Percentiles rank a stretch among this genome's conserved stretches.
phyloP scores from a whole-genome alignment of 2,329 filamentous ascomycete species.

The Nannizziopsis arthrosporioides region DNA sequence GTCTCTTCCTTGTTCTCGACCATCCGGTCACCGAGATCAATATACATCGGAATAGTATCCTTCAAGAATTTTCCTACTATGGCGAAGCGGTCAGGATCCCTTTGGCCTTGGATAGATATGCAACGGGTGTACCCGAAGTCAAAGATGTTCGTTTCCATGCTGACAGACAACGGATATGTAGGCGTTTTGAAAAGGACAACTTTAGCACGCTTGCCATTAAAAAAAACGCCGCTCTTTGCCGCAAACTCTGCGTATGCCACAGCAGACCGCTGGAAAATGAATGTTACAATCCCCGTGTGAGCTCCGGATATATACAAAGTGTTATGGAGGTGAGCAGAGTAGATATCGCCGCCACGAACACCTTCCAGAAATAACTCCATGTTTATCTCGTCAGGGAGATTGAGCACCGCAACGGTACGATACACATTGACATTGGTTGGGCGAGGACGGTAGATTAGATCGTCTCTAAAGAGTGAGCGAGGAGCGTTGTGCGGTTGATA shows the following conservation, averaged over 20 bases:
- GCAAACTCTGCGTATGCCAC: conserved; percentile 17
- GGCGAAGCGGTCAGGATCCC: conserved; percentile 10
- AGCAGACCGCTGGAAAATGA: conserved; percentile 21
- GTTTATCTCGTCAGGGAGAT: conserved; percentile 18
- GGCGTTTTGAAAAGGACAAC: conserved; percentile 21
- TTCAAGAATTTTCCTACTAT: conserved; percentile 11
- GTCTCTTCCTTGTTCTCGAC: conserved; percentile 13
- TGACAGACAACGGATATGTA: conserved; percentile 22
- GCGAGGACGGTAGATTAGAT: conserved; percentile 23
- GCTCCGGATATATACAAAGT: conserved; percentile 22
- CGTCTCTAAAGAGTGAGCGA: conserved; percentile 23
- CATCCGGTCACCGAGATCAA: conserved; percentile 15
- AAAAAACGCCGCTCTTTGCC: conserved; percentile 14
- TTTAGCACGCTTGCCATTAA: conserved; percentile 17
- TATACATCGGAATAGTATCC: conserved; percentile 10
- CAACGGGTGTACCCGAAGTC: conserved; percentile 21
- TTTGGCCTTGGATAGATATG: conserved; percentile 16
- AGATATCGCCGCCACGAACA: conserved; percentile 21
- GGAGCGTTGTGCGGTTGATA: conserved; percentile 4
- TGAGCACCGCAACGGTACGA: conserved; percentile 23
- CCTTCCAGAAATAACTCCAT: conserved; percentile 20
- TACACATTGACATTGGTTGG: conserved; percentile 19
- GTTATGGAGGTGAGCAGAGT: conserved; percentile 22
- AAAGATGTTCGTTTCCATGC: conserved; percentile 18
- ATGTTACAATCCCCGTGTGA: conserved; percentile 24